phyloP scores from a whole-genome alignment of 2,329 filamentous ascomycete species.

The Epichloe hybrida region DNA sequence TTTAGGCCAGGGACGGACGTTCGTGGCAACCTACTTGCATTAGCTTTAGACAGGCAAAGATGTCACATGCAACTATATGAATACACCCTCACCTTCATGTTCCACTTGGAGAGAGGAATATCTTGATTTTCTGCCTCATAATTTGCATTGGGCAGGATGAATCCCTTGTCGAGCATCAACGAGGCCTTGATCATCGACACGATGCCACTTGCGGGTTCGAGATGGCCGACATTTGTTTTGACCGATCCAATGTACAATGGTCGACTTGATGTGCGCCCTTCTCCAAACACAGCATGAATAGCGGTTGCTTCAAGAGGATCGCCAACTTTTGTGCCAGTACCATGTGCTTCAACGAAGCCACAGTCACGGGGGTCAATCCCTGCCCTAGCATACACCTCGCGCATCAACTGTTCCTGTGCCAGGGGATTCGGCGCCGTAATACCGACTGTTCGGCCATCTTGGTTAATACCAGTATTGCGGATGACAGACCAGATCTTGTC shows the following conservation, averaged over 20 bases:
- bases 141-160: conserved; percentile 35
- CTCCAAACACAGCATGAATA: conserved; percentile 29
- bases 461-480: conserved; percentile 35
- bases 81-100: conserved; percentile 31
- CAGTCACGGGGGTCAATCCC: conserved; percentile 17
- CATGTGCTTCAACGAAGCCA: conserved; percentile 36
- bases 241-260: conserved; percentile 34
- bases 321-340: conserved; percentile 41
- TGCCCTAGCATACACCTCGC: conserved; percentile 20
- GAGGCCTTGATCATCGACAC: conserved; percentile 37
- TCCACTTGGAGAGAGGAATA: conserved; percentile 36
- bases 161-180: conserved; percentile 35
- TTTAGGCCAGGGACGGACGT: conserved; percentile 28
- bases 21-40: not conserved
- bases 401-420: conserved; percentile 31
- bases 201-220: conserved; percentile 38
- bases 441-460: conserved; percentile 35
- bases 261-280: conserved; percentile 24
- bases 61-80: conserved; percentile 11
- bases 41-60: not conserved
- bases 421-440: conserved; percentile 40
- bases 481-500: conserved; percentile 41
- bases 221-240: conserved; percentile 38
- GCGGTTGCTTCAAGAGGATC: conserved; percentile 42
- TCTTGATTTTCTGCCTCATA: conserved; percentile 35